phyloP scores from a whole-genome alignment of 441 rosid genomes.

The Metrosideros polymorpha region DNA sequence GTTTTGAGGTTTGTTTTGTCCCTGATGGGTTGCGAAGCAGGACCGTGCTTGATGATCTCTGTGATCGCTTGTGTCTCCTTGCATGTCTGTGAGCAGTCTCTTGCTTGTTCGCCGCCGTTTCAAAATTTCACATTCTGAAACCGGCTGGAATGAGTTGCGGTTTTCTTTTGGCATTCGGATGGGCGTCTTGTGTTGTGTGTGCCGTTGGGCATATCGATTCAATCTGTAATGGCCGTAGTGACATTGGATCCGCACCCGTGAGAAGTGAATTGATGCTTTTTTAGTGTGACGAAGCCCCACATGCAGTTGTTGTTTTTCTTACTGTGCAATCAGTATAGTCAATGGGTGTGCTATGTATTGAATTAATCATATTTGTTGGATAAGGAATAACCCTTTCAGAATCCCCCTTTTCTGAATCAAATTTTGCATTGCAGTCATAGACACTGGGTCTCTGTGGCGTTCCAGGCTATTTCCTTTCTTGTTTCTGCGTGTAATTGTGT shows the following conservation, averaged over 20 bases:
- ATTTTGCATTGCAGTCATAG: neutral
- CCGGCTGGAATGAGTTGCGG: too few species aligned
- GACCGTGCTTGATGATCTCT: too few species aligned
- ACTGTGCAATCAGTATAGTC: rapidly evolving
- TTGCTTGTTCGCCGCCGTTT: too few species aligned
- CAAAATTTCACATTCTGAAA: too few species aligned
- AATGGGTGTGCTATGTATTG: neutral
- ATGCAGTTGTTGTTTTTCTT: neutral
- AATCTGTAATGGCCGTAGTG: too few species aligned
- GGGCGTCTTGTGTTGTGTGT: too few species aligned
- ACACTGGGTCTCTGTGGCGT: neutral
- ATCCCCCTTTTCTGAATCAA: neutral
- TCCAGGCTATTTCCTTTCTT: neutral
- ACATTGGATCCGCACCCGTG: neutral
- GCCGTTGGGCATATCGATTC: too few species aligned
- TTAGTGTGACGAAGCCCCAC: neutral
- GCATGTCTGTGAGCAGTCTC: too few species aligned
- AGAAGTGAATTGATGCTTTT: neutral
- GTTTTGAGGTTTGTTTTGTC: too few species aligned
- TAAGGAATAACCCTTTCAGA: neutral
- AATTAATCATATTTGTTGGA: neutral
- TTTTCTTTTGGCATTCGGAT: too few species aligned
- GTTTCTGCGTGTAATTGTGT: neutral
- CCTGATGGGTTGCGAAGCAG: too few species aligned
- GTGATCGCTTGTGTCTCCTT: too few species aligned